Evolutionary conservation across 2,329 filamentous ascomycete genomes (phyloP).

Genomic region (Cladorrhinum sp.): DNA sequence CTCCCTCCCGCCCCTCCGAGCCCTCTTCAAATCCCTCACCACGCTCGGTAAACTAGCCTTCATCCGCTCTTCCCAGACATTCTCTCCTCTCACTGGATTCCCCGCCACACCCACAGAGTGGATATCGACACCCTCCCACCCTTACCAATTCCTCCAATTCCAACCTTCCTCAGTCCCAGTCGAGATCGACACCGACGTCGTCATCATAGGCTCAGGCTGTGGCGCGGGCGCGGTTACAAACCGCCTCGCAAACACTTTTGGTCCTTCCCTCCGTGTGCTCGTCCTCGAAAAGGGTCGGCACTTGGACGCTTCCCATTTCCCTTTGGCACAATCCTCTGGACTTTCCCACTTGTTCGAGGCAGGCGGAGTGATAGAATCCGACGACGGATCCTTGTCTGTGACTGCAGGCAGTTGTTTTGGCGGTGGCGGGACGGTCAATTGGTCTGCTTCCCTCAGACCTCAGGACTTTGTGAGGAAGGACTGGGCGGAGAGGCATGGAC

Average conservation of each 20-base stretch:
- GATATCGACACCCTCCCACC: constrained; percentile 48
- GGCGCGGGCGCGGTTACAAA: constrained; percentile 81
- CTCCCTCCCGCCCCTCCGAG: constrained; percentile 52
- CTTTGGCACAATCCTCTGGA: constrained; percentile 65
- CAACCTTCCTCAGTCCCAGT: constrained; percentile 44
- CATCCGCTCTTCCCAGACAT: constrained; percentile 52
- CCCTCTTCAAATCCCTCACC: constrained; percentile 54
- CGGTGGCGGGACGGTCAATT: constrained; percentile 86
- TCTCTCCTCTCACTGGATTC: constrained; percentile 56
- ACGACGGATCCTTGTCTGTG: constrained; percentile 58
- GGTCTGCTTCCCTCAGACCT: constrained; percentile 66
- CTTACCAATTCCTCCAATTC: constrained; percentile 61
- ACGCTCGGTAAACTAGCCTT: constrained; percentile 54
- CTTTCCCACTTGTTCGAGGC: constrained; percentile 67
- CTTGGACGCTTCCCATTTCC: constrained; percentile 68
- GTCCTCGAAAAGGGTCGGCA: constrained; percentile 73
- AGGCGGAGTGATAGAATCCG: constrained; percentile 53
- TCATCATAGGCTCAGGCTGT: constrained; percentile 84
- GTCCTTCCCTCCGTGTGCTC: constrained; percentile 67
- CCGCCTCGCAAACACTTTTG: constrained; percentile 62
- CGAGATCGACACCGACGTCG: constrained; percentile 72
- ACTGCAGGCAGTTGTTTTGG: constrained; percentile 74
- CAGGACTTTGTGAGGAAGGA: constrained; percentile 75
- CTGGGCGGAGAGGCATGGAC: constrained; percentile 65
- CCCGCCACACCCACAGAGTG: constrained; percentile 52